Evolutionary conservation across 164 flowering plant species (phyloP).

Genomic region (Santalum album): DNA sequence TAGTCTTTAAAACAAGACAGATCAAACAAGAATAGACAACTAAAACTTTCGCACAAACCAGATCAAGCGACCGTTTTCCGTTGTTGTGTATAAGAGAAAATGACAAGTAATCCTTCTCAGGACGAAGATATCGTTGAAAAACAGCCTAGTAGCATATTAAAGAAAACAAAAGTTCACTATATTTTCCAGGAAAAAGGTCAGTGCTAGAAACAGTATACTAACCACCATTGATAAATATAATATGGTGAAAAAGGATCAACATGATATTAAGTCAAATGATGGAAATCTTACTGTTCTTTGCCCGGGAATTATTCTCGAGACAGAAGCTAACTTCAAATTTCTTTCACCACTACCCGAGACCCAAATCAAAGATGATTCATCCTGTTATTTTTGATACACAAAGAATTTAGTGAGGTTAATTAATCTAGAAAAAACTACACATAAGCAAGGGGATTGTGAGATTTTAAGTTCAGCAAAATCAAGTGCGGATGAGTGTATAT

Average conservation of each 20-base stretch:
- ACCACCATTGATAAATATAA: too few relatives aligned
- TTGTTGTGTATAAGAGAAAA: constrained; percentile 86
- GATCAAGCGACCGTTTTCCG: constrained; percentile 89
- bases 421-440: background rate
- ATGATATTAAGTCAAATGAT: background rate
- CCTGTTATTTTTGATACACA: constrained; percentile 35
- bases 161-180: background rate
- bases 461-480: too few relatives aligned
- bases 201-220: too few relatives aligned
- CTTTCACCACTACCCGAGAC: constrained; percentile 76
- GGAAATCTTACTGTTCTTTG: constrained; percentile 85
- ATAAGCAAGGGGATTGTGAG: background rate
- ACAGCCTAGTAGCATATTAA: constrained; percentile 46
- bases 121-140: constrained; percentile 73
- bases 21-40: constrained; percentile 1
- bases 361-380: constrained; percentile 89
- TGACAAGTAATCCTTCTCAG: constrained; percentile 92
- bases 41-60: constrained; percentile 40
- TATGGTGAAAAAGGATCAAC: background rate
- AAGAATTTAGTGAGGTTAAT: background rate
- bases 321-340: constrained; percentile 75
- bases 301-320: constrained; percentile 87
- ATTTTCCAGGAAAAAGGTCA: too few relatives aligned
- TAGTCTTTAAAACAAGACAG: constrained; percentile 1
- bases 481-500: too few relatives aligned